phyloP scores from a whole-genome alignment of 441 rosid species.

The Croton laevigatus region DNA sequence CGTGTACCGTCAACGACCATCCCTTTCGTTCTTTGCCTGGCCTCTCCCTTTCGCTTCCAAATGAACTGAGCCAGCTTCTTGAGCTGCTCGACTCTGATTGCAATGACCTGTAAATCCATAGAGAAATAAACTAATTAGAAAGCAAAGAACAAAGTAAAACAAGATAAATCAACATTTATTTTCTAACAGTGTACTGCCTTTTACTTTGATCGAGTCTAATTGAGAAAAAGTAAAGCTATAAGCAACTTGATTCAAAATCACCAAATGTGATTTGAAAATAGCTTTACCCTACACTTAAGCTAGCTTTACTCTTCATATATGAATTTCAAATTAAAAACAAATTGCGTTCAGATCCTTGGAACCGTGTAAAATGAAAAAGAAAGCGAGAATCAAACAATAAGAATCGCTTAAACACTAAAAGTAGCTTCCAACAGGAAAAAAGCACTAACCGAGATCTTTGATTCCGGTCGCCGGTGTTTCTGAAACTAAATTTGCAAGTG shows the following conservation, averaged over 20 bases:
- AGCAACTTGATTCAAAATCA: not conserved
- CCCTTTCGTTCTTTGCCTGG: slow-evolving; percentile 80
- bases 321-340: not conserved
- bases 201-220: not conserved
- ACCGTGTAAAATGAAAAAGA: slow-evolving; percentile 1
- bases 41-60: slow-evolving; percentile 77
- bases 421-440: not conserved
- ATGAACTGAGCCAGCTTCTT: slow-evolving; percentile 68
- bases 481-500: slow-evolving; percentile 84
- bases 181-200: not conserved
- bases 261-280: not conserved
- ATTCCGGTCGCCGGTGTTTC: slow-evolving; percentile 58
- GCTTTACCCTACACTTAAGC: not conserved
- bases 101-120: slow-evolving; percentile 45
- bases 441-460: slow-evolving; percentile 61
- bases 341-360: slow-evolving; percentile 6
- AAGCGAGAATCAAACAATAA: slow-evolving; percentile 14
- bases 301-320: slow-evolving; percentile 2
- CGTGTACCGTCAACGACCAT: slow-evolving; percentile 88
- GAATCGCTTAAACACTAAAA: slow-evolving; percentile 4
- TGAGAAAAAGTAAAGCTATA: not conserved
- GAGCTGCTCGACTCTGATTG: slow-evolving; percentile 47
- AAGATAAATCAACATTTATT: not conserved
- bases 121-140: not conserved
- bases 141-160: not conserved